Percentiles rank a stretch among this genome's conserved stretches.
phyloP scores from a whole-genome alignment of 1,139 yeast genomes.

The Meyerozyma elateridarum region DNA sequence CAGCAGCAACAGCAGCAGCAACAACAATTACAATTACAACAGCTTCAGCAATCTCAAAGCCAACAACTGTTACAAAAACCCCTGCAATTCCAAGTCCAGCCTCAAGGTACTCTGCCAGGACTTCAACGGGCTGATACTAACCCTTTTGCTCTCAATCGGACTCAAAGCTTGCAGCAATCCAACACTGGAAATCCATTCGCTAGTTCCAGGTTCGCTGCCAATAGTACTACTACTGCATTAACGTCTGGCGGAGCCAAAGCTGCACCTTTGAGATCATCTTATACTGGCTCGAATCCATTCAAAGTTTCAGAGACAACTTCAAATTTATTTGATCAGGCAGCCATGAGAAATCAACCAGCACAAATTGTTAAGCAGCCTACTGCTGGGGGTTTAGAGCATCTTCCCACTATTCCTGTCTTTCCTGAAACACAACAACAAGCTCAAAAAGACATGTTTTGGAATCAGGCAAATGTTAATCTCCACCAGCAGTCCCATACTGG shows the following conservation, averaged over 20 bases:
- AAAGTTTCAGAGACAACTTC: slow-evolving; percentile 36
- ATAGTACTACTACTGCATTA: slow-evolving; percentile 34
- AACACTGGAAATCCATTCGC: slow-evolving; percentile 45
- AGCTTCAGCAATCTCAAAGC: slow-evolving; percentile 12
- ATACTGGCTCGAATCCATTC: slow-evolving; percentile 46
- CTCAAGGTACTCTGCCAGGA: slow-evolving; percentile 12
- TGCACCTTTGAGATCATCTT: slow-evolving; percentile 18
- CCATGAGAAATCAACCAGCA: slow-evolving; percentile 17
- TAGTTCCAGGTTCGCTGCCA: slow-evolving; percentile 32
- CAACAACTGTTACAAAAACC: slow-evolving; percentile 12
- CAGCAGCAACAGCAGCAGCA: slow-evolving; percentile 11
- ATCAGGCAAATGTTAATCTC: slow-evolving; percentile 28
- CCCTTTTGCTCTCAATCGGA: slow-evolving; percentile 29
- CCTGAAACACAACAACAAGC: slow-evolving; percentile 54
- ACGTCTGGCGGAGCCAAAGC: slow-evolving; percentile 16
- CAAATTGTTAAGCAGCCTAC: slow-evolving; percentile 48
- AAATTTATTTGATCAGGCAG: slow-evolving; percentile 27
- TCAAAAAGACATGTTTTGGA: slow-evolving; percentile 30
- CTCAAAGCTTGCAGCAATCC: slow-evolving; percentile 20
- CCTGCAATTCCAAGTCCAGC: slow-evolving; percentile 7
- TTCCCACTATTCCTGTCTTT: slow-evolving; percentile 61
- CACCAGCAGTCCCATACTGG: slow-evolving; percentile 12
- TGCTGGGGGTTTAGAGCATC: slow-evolving; percentile 62
- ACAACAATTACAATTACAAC: slow-evolving; percentile 10
- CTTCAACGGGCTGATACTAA: slow-evolving; percentile 33